Evolutionary conservation across 2,329 filamentous ascomycete species (phyloP).

Genomic region (Zymoseptoria pseudotritici): DNA sequence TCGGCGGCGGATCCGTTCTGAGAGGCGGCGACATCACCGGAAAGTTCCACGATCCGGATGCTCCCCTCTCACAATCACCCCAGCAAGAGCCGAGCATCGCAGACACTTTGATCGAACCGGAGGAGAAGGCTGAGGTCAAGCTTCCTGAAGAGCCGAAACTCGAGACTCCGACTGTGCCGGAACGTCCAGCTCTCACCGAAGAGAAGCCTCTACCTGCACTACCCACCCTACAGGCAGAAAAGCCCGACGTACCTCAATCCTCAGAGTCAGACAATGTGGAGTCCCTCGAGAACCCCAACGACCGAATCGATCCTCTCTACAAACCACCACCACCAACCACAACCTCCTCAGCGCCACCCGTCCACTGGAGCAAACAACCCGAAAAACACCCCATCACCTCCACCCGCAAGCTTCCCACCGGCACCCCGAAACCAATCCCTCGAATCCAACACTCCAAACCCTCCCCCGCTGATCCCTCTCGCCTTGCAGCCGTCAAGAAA

Average conservation of each 20-base stretch:
- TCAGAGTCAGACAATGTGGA: background rate
- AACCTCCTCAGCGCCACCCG: background rate
- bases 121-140: background rate
- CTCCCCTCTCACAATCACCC: background rate
- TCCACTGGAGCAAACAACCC: constrained; percentile 64
- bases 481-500: constrained; percentile 60
- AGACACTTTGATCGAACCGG: background rate
- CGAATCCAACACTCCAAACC: constrained; percentile 67
- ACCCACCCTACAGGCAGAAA: background rate
- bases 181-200: background rate
- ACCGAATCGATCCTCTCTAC: background rate
- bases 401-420: constrained; percentile 68
- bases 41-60: constrained; percentile 1
- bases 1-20: constrained; percentile 17
- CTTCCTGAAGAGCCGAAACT: background rate
- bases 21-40: background rate
- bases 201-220: background rate
- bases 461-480: constrained; percentile 52
- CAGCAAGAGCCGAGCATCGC: background rate
- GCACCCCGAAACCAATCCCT: constrained; percentile 61
- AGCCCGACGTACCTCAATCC: background rate
- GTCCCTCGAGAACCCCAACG: background rate
- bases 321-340: background rate
- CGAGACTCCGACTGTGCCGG: background rate
- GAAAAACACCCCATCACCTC: constrained; percentile 67